A percentile compares a stretch with the other conserved stretches of the same genome.
These are phyloP conservation scores for Chaetomium fimeti DNA, from an alignment of 495 filamentous ascomycete genomes.

Conservation along the genomic window DNA sequence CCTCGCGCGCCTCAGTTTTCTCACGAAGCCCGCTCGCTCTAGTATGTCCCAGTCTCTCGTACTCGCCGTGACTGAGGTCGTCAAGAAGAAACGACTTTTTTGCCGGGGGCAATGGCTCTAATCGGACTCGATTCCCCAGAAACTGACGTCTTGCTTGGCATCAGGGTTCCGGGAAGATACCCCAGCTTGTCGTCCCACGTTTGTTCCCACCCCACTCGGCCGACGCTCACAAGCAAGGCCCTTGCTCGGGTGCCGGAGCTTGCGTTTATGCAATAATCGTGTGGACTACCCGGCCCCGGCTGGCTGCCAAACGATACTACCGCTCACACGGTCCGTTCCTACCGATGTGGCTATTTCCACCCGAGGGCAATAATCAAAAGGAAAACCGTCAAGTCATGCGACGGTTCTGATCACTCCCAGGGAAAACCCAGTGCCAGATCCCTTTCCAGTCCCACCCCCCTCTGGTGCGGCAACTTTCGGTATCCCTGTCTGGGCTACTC, in stretches of 20 bases:
- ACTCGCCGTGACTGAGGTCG: not conserved
- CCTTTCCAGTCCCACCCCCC: constrained; percentile 28
- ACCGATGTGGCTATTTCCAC: constrained; percentile 46
- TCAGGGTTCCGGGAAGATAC: constrained; percentile 17
- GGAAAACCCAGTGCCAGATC: constrained; percentile 9
- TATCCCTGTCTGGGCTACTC: constrained; percentile 28
- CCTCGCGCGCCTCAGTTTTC: constrained; percentile 1
- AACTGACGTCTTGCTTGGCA: constrained; percentile 15
- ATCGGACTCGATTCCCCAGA: not conserved
- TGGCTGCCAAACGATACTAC: constrained; percentile 32
- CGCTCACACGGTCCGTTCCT: constrained; percentile 47
- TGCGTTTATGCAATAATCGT: constrained; percentile 29
- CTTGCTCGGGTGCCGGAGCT: constrained; percentile 16
- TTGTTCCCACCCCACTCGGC: constrained; percentile 25
- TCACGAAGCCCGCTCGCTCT: not conserved
- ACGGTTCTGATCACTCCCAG: constrained; percentile 11
- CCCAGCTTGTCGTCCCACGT: constrained; percentile 23
- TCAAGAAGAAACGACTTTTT: not conserved
- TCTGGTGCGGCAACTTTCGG: constrained; percentile 35
- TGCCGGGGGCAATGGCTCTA: not conserved
- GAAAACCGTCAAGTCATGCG: constrained; percentile 38
- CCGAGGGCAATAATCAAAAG: constrained; percentile 30
- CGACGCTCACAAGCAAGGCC: constrained; percentile 11
- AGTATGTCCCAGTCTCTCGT: not conserved
- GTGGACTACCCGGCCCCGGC: constrained; percentile 18